phyloP scores from a whole-genome alignment of 495 filamentous ascomycete species.

The Massariosphaeria phaeospora region DNA sequence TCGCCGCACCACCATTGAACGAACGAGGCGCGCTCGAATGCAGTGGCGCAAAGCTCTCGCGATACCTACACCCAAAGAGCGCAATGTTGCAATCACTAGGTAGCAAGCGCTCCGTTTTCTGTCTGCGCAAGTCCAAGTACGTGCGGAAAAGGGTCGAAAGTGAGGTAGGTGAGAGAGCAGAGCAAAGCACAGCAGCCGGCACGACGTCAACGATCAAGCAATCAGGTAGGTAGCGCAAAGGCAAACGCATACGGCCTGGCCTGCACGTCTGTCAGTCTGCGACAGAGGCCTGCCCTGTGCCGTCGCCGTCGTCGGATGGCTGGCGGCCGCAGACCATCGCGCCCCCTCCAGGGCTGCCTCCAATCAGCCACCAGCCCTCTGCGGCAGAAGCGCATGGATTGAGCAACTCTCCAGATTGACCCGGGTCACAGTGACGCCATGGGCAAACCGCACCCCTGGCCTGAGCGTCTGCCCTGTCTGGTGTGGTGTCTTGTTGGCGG shows the following conservation, averaged over 20 bases:
- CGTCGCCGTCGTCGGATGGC: neutral
- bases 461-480: too few relatives aligned
- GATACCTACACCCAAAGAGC: too few relatives aligned
- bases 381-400: neutral
- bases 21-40: too few relatives aligned
- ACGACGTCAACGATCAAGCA: neutral
- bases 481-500: too few relatives aligned
- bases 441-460: neutral
- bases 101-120: too few relatives aligned
- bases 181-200: too few relatives aligned
- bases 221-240: neutral
- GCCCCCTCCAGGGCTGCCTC: neutral
- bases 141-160: too few relatives aligned
- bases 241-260: neutral
- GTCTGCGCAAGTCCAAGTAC: too few relatives aligned
- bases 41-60: too few relatives aligned
- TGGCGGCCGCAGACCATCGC: neutral
- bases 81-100: too few relatives aligned
- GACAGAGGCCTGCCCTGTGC: neutral
- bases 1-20: too few relatives aligned
- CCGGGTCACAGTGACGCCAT: conserved; percentile 12
- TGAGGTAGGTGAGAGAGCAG: too few relatives aligned
- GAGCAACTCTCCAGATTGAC: neutral
- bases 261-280: neutral
- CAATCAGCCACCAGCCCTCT: neutral